Evolutionary conservation across 352 stramenopile genomes (phyloP).

Genomic region (Pythium volutum): DNA sequence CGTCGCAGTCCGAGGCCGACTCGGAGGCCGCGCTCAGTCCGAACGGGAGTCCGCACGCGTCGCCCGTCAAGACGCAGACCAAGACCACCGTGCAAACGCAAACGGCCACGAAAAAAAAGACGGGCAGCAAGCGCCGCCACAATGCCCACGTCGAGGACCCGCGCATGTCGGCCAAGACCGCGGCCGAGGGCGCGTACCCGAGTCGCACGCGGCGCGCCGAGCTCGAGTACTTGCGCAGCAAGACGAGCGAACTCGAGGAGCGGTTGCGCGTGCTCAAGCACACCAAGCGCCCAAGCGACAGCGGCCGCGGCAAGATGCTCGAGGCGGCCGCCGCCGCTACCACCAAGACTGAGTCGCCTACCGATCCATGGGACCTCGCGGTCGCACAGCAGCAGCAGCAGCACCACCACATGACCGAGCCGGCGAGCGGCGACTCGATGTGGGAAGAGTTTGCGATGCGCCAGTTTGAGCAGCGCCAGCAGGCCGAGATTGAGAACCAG

Average conservation of each 20-base stretch:
- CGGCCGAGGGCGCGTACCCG: slow-evolving; percentile 16
- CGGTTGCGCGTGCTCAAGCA: slow-evolving; percentile 22
- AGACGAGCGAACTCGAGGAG: slow-evolving; percentile 21
- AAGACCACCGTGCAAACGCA: background rate
- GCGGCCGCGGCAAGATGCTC: background rate
- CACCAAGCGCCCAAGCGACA: background rate
- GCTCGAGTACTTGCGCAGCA: slow-evolving; percentile 22
- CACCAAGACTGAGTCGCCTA: background rate
- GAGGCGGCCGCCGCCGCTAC: too few species aligned
- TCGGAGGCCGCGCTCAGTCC: slow-evolving; percentile 13
- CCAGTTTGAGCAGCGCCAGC: slow-evolving; percentile 24
- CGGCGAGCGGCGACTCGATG: slow-evolving; percentile 1
- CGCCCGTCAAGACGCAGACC: background rate
- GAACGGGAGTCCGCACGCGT: slow-evolving; percentile 6
- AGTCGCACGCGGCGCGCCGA: slow-evolving; percentile 21
- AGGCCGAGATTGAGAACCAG: slow-evolving; percentile 55
- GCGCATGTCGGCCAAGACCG: slow-evolving; percentile 19
- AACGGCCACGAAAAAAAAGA: background rate
- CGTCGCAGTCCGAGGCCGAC: slow-evolving; percentile 22
- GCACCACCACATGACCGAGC: too few species aligned
- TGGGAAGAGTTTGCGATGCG: slow-evolving; percentile 24
- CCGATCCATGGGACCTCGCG: slow-evolving; percentile 13
- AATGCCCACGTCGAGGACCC: slow-evolving; percentile 13
- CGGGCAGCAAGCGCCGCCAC: slow-evolving; percentile 1
- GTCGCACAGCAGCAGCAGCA: background rate